Conservation (phyloP, 2,329 filamentous ascomycete genomes). For the Trichoderma simmonsii region DNA sequence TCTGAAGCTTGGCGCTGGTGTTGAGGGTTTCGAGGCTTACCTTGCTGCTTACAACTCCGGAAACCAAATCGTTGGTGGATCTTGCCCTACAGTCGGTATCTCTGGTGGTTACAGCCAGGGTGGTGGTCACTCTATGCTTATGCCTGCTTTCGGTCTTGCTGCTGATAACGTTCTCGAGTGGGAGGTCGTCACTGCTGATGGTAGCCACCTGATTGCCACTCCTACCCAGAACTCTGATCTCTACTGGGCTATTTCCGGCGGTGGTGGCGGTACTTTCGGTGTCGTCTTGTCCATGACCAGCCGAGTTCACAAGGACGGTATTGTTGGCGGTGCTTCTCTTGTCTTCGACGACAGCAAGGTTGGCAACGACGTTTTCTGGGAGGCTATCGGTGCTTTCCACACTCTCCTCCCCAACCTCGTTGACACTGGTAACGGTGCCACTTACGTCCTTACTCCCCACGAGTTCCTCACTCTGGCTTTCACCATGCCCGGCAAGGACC, state of each 20-base stretch:
- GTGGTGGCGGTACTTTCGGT: conserved; percentile 3
- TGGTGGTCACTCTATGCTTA: conserved; percentile 56
- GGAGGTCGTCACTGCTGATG: conserved; percentile 53
- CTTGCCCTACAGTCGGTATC: conserved; percentile 54
- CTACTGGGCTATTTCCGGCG: background rate
- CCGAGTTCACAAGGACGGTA: background rate
- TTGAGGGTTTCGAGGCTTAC: background rate
- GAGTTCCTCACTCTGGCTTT: background rate
- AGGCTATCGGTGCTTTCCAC: background rate
- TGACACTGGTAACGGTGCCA: background rate
- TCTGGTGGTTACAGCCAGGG: conserved; percentile 60
- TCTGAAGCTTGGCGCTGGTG: background rate
- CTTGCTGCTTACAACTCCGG: background rate
- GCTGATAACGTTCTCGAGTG: conserved; percentile 58
- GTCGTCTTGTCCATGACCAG: conserved; percentile 10
- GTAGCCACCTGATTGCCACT: conserved; percentile 27
- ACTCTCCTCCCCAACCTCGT: background rate
- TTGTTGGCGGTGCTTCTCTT: background rate
- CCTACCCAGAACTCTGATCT: background rate
- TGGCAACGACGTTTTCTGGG: background rate
- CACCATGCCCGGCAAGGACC: background rate
- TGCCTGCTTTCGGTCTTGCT: conserved; percentile 52
- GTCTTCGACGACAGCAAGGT: background rate
- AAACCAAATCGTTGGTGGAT: conserved; percentile 21
- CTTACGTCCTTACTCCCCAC: background rate